A percentile compares a stretch with the other conserved stretches of the same genome.
phyloP scores from a whole-genome alignment of 805 yeast genomes.

The Pichia scutulata region DNA sequence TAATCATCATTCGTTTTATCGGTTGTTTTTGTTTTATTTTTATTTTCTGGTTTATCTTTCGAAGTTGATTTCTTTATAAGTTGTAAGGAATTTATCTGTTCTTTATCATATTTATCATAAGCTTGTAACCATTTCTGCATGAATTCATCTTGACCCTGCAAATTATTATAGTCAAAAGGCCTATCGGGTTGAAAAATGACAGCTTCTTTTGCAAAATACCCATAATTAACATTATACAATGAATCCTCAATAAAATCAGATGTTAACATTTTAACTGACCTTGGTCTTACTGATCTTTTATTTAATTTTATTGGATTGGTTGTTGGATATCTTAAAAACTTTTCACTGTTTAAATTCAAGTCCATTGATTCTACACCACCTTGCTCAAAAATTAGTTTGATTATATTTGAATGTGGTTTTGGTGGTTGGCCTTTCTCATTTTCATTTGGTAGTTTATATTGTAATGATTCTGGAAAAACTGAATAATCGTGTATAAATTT shows the following conservation, averaged over 20 bases:
- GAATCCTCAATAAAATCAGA: conserved; percentile 82
- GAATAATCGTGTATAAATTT: conserved; percentile 30
- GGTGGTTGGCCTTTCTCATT: conserved; percentile 15
- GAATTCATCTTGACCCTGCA: conserved; percentile 62
- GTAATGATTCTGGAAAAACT: conserved; percentile 23
- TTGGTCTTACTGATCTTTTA: conserved; percentile 43
- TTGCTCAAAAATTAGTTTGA: conserved; percentile 23
- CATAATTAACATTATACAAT: conserved; percentile 72
- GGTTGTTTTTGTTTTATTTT: not conserved
- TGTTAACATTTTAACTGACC: conserved; percentile 57
- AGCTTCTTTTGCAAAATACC: conserved; percentile 73
- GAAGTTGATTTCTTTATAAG: conserved; percentile 12
- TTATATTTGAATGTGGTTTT: conserved; percentile 18
- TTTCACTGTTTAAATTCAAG: conserved; percentile 23
- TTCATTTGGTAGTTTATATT: conserved; percentile 23
- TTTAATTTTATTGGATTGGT: conserved; percentile 31
- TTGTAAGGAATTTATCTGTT: conserved; percentile 16
- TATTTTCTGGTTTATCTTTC: not conserved
- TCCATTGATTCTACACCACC: conserved; percentile 32
- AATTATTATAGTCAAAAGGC: conserved; percentile 54
- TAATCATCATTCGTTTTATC: conserved; percentile 1
- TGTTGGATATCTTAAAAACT: conserved; percentile 38
- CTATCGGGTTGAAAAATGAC: conserved; percentile 62
- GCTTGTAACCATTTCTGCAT: conserved; percentile 59
- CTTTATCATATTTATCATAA: conserved; percentile 44